Conservation (phyloP, 192 early-diverging fungal species). For the Entomortierella lignicola region DNA sequence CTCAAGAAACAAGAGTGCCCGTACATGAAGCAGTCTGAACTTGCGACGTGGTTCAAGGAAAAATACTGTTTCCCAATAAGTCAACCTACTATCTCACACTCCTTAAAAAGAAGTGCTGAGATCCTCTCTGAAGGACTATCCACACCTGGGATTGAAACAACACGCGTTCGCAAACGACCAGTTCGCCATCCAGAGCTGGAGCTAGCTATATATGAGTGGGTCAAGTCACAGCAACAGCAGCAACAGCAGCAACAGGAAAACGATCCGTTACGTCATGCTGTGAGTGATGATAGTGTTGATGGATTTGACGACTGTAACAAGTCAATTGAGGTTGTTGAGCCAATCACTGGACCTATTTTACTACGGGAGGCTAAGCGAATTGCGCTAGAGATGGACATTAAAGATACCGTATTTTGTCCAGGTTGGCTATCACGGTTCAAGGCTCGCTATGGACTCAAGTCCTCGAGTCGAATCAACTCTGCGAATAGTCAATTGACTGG, state of each 20-base stretch:
- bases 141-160: constrained; percentile 18
- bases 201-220: constrained; percentile 32
- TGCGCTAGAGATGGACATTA: constrained; percentile 38
- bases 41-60: constrained; percentile 32
- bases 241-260: not conserved
- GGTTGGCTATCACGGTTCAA: constrained; percentile 50
- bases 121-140: constrained; percentile 20
- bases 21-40: constrained; percentile 37
- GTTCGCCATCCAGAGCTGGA: constrained; percentile 49
- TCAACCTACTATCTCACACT: constrained; percentile 47
- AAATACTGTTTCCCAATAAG: constrained; percentile 23
- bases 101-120: constrained; percentile 27
- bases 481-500: too few relatives aligned
- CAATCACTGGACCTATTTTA: constrained; percentile 26
- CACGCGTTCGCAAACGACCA: constrained; percentile 31
- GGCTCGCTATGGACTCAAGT: constrained; percentile 22
- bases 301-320: not conserved
- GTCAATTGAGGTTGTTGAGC: not conserved
- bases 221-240: constrained; percentile 24
- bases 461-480: not conserved
- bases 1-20: constrained; percentile 48
- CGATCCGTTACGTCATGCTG: not conserved
- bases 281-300: not conserved
- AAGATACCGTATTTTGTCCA: constrained; percentile 39
- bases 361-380: constrained; percentile 31